A percentile compares a stretch with the other conserved stretches of the same genome.
These are phyloP conservation scores for Hamamelis virginiana DNA, from an alignment of 164 flowering plant species.

Conservation along the genomic window DNA sequence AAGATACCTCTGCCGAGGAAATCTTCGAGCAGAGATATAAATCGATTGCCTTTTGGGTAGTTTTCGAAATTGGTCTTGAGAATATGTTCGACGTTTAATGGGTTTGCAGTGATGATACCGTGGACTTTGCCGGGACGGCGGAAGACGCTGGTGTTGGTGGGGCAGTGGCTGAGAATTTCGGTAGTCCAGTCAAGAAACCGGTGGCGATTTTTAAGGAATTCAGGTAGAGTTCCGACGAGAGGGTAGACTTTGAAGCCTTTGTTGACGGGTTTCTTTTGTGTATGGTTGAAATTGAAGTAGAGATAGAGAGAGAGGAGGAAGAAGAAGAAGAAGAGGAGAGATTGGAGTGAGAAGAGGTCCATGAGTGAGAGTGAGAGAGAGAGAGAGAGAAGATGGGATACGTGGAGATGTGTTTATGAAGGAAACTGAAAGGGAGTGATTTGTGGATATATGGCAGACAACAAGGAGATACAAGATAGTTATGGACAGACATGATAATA, in stretches of 20 bases:
- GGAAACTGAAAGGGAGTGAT: too few species aligned
- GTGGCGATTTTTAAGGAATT: conserved; percentile 47
- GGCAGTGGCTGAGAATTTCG: conserved; percentile 31
- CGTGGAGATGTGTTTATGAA: too few species aligned
- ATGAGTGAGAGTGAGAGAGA: too few species aligned
- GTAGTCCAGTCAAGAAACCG: conserved; percentile 65
- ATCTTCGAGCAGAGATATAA: conserved; percentile 32
- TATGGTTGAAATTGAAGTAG: conserved; percentile 13
- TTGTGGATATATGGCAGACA: too few species aligned
- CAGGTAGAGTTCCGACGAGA: conserved; percentile 48
- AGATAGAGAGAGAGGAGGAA: conserved; percentile 18
- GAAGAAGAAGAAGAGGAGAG: conserved; percentile 14
- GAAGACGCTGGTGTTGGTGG: conserved; percentile 46
- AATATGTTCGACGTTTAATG: conserved; percentile 44
- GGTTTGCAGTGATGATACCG: conserved; percentile 44
- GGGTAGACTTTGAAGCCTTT: conserved; percentile 52
- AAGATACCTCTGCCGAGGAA: conserved; percentile 62
- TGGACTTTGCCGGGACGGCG: conserved; percentile 39
- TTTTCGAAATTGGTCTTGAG: conserved; percentile 56
- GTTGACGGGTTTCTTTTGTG: conserved; percentile 8
- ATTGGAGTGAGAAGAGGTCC: conserved; percentile 20
- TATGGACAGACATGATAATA: too few species aligned
- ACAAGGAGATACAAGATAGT: too few species aligned
- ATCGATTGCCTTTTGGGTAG: conserved; percentile 49
- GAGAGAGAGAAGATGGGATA: too few species aligned